These are phyloP conservation scores for Escovopsis sp. DNA, from an alignment of 2,329 filamentous ascomycete genomes.

Conservation along the genomic window DNA sequence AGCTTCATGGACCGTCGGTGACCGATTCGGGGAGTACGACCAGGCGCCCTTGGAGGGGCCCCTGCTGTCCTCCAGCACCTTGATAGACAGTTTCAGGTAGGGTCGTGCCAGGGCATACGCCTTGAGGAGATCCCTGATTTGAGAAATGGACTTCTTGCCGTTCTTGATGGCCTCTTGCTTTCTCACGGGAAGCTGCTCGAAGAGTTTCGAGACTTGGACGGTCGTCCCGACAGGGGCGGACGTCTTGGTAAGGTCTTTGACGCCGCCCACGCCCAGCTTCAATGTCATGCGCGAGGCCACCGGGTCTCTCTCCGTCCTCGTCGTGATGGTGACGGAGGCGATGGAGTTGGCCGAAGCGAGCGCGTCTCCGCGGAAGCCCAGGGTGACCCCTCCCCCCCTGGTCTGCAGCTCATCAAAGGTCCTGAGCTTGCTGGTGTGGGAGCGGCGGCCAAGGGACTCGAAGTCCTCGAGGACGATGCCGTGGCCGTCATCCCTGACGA, in stretches of 20 bases:
- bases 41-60: slow-evolving; percentile 23
- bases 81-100: slow-evolving; percentile 44
- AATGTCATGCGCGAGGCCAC: slow-evolving; percentile 39
- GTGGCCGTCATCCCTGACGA: slow-evolving; percentile 59
- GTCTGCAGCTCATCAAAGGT: slow-evolving; percentile 45
- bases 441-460: slow-evolving; percentile 44
- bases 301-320: slow-evolving; percentile 45
- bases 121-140: slow-evolving; percentile 45
- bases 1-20: slow-evolving; percentile 36
- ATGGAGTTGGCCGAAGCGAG: slow-evolving; percentile 50
- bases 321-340: slow-evolving; percentile 46
- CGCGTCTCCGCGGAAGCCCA: slow-evolving; percentile 68
- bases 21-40: slow-evolving; percentile 34
- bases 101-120: slow-evolving; percentile 54
- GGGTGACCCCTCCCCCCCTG: slow-evolving; percentile 40
- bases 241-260: slow-evolving; percentile 16
- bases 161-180: slow-evolving; percentile 42
- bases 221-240: slow-evolving; percentile 55
- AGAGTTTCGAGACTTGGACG: slow-evolving; percentile 44
- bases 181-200: slow-evolving; percentile 48
- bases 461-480: slow-evolving; percentile 53
- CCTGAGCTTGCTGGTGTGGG: slow-evolving; percentile 60
- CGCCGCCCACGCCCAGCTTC: slow-evolving; percentile 17
- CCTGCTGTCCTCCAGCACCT: slow-evolving; percentile 38
- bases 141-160: slow-evolving; percentile 38